These are phyloP conservation scores for Salisapilia sapeloensis DNA, from an alignment of 352 stramenopile genomes.

Conservation along the genomic window DNA sequence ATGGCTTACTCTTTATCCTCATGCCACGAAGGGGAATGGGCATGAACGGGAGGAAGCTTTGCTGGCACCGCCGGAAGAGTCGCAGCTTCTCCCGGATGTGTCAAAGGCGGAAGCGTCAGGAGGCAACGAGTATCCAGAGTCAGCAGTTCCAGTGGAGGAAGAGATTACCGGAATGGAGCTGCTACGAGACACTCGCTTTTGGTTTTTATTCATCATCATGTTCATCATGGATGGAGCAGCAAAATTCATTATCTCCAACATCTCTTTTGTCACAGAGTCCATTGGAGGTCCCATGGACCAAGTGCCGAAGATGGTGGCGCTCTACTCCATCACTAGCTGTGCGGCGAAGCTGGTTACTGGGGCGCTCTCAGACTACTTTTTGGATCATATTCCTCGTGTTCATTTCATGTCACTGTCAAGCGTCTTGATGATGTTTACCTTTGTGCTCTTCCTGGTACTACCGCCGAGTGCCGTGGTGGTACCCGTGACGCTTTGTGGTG, in stretches of 20 bases:
- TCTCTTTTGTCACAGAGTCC: slow-evolving; percentile 62
- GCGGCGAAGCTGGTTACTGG: slow-evolving; percentile 30
- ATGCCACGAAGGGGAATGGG: no score
- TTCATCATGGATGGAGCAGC: slow-evolving; percentile 61
- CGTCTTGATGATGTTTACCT: slow-evolving; percentile 32
- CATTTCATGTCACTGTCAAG: slow-evolving; percentile 42
- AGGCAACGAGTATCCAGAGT: no score
- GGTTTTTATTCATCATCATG: slow-evolving; percentile 44
- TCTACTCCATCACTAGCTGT: slow-evolving; percentile 61
- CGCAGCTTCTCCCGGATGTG: no score
- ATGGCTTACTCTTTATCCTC: slow-evolving; percentile 31
- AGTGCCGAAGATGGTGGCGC: slow-evolving; percentile 39
- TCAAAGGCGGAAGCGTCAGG: no score
- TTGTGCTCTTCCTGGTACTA: slow-evolving; percentile 34
- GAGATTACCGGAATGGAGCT: slow-evolving; percentile 36
- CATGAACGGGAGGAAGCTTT: no score
- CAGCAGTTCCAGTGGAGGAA: slow-evolving; percentile 7
- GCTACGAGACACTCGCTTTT: slow-evolving; percentile 34
- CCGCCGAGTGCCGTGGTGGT: slow-evolving; percentile 18
- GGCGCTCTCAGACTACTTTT: slow-evolving; percentile 36
- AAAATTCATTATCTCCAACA: slow-evolving; percentile 69
- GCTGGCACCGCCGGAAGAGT: no score
- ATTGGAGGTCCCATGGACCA: slow-evolving; percentile 20
- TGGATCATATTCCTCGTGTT: slow-evolving; percentile 23
- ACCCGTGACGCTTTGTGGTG: slow-evolving; percentile 34